Percentiles rank a stretch among this genome's conserved stretches.
phyloP scores from a whole-genome alignment of 75 land plant genomes.

The Gnetum montanum region DNA sequence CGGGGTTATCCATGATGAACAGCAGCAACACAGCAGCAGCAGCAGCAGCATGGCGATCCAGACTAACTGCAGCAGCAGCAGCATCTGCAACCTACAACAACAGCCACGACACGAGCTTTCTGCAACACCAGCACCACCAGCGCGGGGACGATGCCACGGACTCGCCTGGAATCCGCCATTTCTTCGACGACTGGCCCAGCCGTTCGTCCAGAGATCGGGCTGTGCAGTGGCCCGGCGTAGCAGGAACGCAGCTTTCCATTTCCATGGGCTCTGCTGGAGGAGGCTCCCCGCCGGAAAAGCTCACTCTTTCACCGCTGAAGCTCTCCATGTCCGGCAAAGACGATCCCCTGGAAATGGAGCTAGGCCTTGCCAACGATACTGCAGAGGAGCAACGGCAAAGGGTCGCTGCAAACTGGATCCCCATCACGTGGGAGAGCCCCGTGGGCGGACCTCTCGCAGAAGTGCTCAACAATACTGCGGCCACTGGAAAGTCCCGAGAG shows the following conservation, averaged over 20 bases:
- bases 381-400: slow-evolving; percentile 5
- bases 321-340: slow-evolving; percentile 40
- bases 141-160: slow-evolving; percentile 32
- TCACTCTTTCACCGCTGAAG: slow-evolving; percentile 60
- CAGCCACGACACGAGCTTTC: no score
- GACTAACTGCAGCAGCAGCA: no score
- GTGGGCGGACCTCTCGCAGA: slow-evolving; percentile 90
- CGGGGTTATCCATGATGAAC: slow-evolving; percentile 7
- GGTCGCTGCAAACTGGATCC: slow-evolving; percentile 31
- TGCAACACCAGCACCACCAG: no score
- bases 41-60: no score
- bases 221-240: slow-evolving; percentile 37
- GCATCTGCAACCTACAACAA: no score
- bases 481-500: slow-evolving; percentile 7
- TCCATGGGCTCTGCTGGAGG: slow-evolving; percentile 46
- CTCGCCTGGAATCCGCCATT: no score
- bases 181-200: slow-evolving; percentile 77
- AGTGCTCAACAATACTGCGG: slow-evolving; percentile 47
- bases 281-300: slow-evolving; percentile 38
- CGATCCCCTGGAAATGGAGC: slow-evolving; percentile 16
- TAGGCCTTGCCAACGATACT: slow-evolving; percentile 10
- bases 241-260: slow-evolving; percentile 70
- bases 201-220: slow-evolving; percentile 22
- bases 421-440: slow-evolving; percentile 58
- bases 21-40: neutral